Percentiles rank a stretch among this genome's conserved stretches.
Conservation (phyloP, 495 filamentous ascomycete species). For the Margaritispora aquatica region DNA sequence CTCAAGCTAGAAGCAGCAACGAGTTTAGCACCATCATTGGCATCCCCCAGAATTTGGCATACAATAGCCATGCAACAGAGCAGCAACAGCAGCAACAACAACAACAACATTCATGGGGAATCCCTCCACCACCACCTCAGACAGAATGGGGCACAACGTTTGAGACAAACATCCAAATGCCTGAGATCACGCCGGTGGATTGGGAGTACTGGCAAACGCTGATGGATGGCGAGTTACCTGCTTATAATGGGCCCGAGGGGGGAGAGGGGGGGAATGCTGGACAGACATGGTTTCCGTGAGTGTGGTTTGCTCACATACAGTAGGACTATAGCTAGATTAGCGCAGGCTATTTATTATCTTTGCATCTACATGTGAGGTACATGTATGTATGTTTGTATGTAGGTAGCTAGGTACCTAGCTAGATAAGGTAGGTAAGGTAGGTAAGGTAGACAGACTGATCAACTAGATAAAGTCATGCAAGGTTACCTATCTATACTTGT, state of each 20-base stretch:
- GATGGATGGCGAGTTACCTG: slow-evolving; percentile 19
- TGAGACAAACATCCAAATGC: slow-evolving; percentile 3
- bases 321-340: neutral
- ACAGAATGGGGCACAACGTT: neutral
- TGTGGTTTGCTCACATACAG: too few relatives aligned
- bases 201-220: slow-evolving; percentile 26
- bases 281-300: neutral
- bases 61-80: slow-evolving; percentile 3
- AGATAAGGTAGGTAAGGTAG: too few relatives aligned
- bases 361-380: neutral
- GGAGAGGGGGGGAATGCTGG: neutral
- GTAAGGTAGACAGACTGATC: too few relatives aligned
- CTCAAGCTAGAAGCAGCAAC: too few relatives aligned
- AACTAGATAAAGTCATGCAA: too few relatives aligned
- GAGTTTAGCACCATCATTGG: neutral
- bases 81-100: neutral
- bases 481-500: too few relatives aligned
- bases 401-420: too few relatives aligned
- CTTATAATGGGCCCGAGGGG: slow-evolving; percentile 3
- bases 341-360: neutral
- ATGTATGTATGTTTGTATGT: too few relatives aligned
- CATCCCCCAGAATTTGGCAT: neutral
- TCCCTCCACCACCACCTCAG: too few relatives aligned
- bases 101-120: neutral
- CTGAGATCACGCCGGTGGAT: slow-evolving; percentile 19